Percentiles rank a stretch among this genome's conserved stretches.
Conservation (phyloP, 164 flowering plant genomes). For the Annona cherimola region DNA sequence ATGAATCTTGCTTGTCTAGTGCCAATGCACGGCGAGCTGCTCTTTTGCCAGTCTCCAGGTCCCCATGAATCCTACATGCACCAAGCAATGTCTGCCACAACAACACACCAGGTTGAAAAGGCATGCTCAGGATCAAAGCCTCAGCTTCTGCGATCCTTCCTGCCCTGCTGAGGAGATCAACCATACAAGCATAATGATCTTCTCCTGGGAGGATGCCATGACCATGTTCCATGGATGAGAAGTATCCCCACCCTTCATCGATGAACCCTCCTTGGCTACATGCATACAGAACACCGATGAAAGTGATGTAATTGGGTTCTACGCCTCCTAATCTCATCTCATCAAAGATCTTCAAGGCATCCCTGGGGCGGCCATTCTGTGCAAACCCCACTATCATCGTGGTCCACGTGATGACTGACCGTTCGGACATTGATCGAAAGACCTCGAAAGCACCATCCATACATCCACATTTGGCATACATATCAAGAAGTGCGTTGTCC, state of each 20-base stretch:
- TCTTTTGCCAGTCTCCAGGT: conserved; percentile 46
- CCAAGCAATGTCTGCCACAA: conserved; percentile 77
- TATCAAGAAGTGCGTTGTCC: conserved; percentile 71
- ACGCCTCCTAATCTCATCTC: conserved; percentile 40
- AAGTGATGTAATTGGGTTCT: conserved; percentile 63
- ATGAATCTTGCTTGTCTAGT: conserved; percentile 45
- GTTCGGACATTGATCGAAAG: conserved; percentile 41
- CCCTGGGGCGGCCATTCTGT: conserved; percentile 47
- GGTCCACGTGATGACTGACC: conserved; percentile 64
- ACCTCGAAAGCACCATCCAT: conserved; percentile 50
- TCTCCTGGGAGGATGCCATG: conserved; percentile 57
- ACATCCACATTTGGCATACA: conserved; percentile 79
- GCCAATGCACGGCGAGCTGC: conserved; percentile 55
- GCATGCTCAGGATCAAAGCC: conserved; percentile 52
- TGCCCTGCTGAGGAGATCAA: conserved; percentile 58
- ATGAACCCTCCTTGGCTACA: conserved; percentile 68
- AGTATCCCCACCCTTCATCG: conserved; percentile 51
- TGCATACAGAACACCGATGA: conserved; percentile 67
- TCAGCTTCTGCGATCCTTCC: conserved; percentile 61
- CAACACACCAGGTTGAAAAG: conserved; percentile 45
- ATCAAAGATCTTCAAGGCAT: conserved; percentile 53
- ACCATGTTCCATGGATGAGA: conserved; percentile 44
- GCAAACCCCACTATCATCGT: conserved; percentile 79
- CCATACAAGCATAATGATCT: conserved; percentile 80
- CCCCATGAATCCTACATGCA: conserved; percentile 59